Evolutionary conservation across 1,284 basidiomycete species (phyloP), one percentile per base, ranked within the genome.

Genomic region (Sphaerobolus stellatus): DNA sequence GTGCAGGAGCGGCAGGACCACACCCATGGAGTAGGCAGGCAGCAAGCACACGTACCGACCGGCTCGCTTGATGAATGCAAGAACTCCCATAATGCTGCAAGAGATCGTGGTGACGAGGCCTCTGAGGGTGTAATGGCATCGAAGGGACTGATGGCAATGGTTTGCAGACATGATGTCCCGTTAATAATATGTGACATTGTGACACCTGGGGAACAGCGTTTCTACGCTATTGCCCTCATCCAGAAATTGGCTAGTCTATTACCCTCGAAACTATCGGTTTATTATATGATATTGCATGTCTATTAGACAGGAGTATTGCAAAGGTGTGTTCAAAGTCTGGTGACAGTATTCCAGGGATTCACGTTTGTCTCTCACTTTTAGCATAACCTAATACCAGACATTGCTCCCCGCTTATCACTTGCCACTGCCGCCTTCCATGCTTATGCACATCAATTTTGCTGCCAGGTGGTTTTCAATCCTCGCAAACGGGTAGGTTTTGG

Each of bases 391-490:
- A 22, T 71, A 1, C 14, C 45, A 2, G 50, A 60, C 2, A 59
- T 60, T 52, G 24, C 61, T 2, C 33, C 48, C 20, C 62, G 63
- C 6, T 56, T 71, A 8, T 43, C 41, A 1, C 69, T 66, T 56
- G 69, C 57, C 11, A 59, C 68, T 2, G 61, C 64, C 1, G 63
- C 69, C 3, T 69, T 72, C 49, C 70, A 72, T 62, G 68, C 68
- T 1, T 72, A 65, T 59, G 70, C 68, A 0, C 70, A 71, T 52
- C 62, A 66, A 22, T 71, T 68, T 68, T 54, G 66, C 2, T 71
- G 69, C 33, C 69, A 71, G 41, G 25, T 69, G 1, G 57, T 66
- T 3, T 71, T 66, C 49, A 63, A 71, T 50, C 69, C 69, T 5
- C 52, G 68, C 8, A 66, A 67, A 38, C 51, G 65, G 31, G 14